A percentile compares a stretch with the other conserved stretches of the same genome.
Evolutionary conservation across 2,329 filamentous ascomycete species (phyloP).

Genomic region (Pestalotiopsis fici): DNA sequence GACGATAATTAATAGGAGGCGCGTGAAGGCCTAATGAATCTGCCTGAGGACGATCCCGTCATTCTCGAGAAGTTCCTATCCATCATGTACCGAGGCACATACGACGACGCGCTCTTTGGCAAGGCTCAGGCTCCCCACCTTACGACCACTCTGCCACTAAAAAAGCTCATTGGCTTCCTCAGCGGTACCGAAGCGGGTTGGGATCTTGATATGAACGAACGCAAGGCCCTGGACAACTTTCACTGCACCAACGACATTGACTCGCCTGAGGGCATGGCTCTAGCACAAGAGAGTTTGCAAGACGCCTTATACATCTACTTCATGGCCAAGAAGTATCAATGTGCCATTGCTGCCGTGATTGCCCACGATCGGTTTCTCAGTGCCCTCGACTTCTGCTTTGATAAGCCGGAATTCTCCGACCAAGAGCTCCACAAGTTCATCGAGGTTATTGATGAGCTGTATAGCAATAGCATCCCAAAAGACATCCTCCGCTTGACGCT

Average conservation of each 20-base stretch:
- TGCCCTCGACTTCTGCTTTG: too few relatives aligned
- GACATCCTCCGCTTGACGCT: not conserved
- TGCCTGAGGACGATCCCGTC: conserved; percentile 30
- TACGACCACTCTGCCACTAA: not conserved
- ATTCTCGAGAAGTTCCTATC: conserved; percentile 26
- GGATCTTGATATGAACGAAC: not conserved
- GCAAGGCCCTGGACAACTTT: not conserved
- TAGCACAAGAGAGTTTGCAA: not conserved
- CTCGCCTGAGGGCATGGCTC: not conserved
- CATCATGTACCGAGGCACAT: conserved; percentile 29
- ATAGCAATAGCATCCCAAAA: not conserved
- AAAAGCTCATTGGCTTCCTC: not conserved
- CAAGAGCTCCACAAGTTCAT: not conserved
- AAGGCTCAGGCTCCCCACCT: not conserved
- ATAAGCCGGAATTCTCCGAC: not conserved
- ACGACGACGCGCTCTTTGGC: conserved; percentile 12
- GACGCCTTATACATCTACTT: not conserved
- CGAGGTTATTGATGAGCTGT: not conserved
- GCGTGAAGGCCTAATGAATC: conserved; percentile 14
- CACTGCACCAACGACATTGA: not conserved
- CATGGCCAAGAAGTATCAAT: not conserved
- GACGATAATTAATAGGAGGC: conserved; percentile 18
- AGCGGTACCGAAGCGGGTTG: not conserved
- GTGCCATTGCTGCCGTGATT: not conserved
- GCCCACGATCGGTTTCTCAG: not conserved